Conservation (phyloP, 2,329 filamentous ascomycete genomes). For the Aspergillus sp. region DNA sequence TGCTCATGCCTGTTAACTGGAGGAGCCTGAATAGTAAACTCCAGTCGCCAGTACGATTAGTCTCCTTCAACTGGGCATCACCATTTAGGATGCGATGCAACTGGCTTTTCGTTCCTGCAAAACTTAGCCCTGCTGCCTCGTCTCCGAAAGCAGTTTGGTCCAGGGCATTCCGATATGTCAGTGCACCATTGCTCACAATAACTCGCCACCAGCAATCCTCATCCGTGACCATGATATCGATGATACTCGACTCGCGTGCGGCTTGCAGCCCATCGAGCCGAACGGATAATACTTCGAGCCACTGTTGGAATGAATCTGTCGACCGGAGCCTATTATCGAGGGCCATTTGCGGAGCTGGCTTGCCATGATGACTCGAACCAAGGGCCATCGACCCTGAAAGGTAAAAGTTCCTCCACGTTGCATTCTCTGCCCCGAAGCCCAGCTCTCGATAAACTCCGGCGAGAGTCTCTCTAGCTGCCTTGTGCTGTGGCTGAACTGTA, state of each 20-base stretch:
- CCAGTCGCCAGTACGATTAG: too few species aligned
- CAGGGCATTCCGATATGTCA: conserved; percentile 16
- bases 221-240: conserved; percentile 25
- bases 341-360: conserved; percentile 1
- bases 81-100: too few species aligned
- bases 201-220: conserved; percentile 22
- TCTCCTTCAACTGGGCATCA: too few species aligned
- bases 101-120: too few species aligned
- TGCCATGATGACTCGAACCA: background rate
- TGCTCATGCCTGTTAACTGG: too few species aligned
- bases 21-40: too few species aligned
- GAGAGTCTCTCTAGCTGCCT: conserved; percentile 25
- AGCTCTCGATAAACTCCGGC: conserved; percentile 40
- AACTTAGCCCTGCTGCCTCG: too few species aligned
- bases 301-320: conserved; percentile 20
- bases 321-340: conserved; percentile 14
- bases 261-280: conserved; percentile 24
- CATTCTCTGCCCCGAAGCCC: conserved; percentile 46
- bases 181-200: conserved; percentile 28
- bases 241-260: conserved; percentile 11
- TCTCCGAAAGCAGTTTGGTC: too few species aligned
- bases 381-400: conserved; percentile 40
- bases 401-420: conserved; percentile 49
- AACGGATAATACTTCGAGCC: conserved; percentile 25
- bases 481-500: conserved; percentile 25